These are phyloP conservation scores for Barnettozyma populi DNA, from an alignment of 805 yeast genomes.

Conservation along the genomic window DNA sequence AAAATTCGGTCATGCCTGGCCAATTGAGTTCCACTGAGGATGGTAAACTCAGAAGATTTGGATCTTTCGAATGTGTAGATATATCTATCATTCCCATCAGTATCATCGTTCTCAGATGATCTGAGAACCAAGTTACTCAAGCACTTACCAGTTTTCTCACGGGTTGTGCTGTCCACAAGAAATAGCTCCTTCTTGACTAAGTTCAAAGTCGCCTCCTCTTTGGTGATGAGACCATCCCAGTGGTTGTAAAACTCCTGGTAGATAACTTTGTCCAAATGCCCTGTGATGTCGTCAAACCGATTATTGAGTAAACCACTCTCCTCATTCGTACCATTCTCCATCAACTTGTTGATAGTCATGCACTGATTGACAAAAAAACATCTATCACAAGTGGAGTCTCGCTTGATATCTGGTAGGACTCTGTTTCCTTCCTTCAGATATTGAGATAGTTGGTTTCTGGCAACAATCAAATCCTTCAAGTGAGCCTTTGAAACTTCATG, in stretches of 20 bases:
- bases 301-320: conserved; percentile 47
- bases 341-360: conserved; percentile 56
- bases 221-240: conserved; percentile 70
- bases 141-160: conserved; percentile 54
- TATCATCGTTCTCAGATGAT: conserved; percentile 17
- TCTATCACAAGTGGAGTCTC: conserved; percentile 50
- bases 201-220: conserved; percentile 61
- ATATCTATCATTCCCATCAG: conserved; percentile 26
- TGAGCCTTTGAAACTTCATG: conserved; percentile 52
- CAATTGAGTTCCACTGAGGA: conserved; percentile 41
- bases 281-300: conserved; percentile 43
- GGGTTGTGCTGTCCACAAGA: conserved; percentile 44
- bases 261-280: conserved; percentile 38
- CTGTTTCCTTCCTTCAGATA: conserved; percentile 46
- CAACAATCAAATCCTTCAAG: conserved; percentile 59
- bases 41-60: conserved; percentile 1
- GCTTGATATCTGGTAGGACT: conserved; percentile 48
- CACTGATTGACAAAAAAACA: conserved; percentile 56
- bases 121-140: conserved; percentile 45
- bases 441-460: conserved; percentile 65
- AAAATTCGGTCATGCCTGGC: conserved; percentile 56
- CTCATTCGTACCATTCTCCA: conserved; percentile 53
- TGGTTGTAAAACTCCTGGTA: conserved; percentile 56
- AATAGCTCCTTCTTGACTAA: conserved; percentile 55
- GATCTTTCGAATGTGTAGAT: conserved; percentile 46